phyloP scores from a whole-genome alignment of 148 eudicot species.

The Spergularia marina region DNA sequence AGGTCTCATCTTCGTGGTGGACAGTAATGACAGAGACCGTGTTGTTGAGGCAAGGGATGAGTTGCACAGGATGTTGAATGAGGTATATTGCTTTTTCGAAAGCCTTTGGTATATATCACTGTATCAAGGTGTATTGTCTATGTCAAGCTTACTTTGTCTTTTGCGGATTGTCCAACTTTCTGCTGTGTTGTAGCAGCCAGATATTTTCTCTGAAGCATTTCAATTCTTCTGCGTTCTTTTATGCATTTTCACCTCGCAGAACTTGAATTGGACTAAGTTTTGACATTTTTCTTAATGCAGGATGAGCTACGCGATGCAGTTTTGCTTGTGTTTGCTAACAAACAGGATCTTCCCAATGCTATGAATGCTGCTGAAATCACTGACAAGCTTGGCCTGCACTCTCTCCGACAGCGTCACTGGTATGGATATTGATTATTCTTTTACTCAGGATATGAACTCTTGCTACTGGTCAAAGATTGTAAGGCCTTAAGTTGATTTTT shows the following conservation, averaged over 20 bases:
- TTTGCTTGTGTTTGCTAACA: slow-evolving; percentile 73
- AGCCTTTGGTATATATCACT: neutral
- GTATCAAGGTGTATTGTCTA: neutral
- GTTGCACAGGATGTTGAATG: slow-evolving; percentile 81
- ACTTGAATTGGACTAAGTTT: slow-evolving; percentile 6
- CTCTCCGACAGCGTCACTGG: slow-evolving; percentile 82
- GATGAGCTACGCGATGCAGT: slow-evolving; percentile 77
- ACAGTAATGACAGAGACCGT: slow-evolving; percentile 83
- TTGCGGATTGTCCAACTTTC: slow-evolving; percentile 1
- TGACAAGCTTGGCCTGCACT: slow-evolving; percentile 73
- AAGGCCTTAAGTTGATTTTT: neutral
- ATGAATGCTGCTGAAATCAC: slow-evolving; percentile 82
- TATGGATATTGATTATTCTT: slow-evolving; percentile 14
- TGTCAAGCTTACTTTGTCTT: neutral
- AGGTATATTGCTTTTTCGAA: slow-evolving; percentile 33
- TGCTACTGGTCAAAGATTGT: too few species aligned
- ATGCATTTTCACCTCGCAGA: neutral
- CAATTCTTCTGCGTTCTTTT: neutral
- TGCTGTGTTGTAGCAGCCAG: neutral
- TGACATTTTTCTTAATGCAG: slow-evolving; percentile 27
- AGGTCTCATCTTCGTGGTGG: slow-evolving; percentile 80
- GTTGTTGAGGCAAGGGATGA: slow-evolving; percentile 85
- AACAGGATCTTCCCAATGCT: slow-evolving; percentile 78
- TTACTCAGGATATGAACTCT: neutral
- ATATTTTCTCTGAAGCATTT: neutral